These are phyloP conservation scores for Tremella yokohamensis DNA, from an alignment of 768 basidiomycete genomes.

Conservation along the genomic window DNA sequence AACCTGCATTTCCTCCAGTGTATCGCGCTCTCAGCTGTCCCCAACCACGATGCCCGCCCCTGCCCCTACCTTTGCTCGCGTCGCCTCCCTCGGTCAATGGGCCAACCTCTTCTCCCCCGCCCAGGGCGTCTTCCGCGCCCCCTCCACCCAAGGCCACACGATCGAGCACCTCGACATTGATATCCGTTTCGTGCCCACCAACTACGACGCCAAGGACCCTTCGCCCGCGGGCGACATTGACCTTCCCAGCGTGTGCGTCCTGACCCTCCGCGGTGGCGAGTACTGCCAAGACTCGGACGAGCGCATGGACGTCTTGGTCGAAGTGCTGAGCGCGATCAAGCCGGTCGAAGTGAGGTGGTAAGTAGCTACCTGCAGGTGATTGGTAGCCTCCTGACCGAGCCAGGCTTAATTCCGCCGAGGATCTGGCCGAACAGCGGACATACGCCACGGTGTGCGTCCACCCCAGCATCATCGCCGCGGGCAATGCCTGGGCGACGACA, in stretches of 20 bases:
- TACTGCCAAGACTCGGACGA: conserved; percentile 39
- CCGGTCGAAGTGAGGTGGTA: conserved; percentile 42
- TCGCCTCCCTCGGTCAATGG: conserved; percentile 38
- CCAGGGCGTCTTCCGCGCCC: conserved; percentile 30
- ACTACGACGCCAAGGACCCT: background rate
- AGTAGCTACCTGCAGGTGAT: conserved; percentile 7
- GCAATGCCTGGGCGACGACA: conserved; percentile 28
- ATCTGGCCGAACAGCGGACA: conserved; percentile 35
- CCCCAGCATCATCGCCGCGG: conserved; percentile 40
- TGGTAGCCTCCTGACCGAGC: background rate
- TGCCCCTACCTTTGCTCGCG: conserved; percentile 27
- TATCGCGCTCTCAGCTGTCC: too few relatives aligned
- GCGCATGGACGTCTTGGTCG: conserved; percentile 32
- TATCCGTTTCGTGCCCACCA: conserved; percentile 32
- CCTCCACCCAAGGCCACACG: conserved; percentile 23
- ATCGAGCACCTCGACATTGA: conserved; percentile 47
- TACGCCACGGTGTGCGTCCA: conserved; percentile 42
- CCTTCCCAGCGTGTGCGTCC: conserved; percentile 25
- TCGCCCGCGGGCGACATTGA: conserved; percentile 11
- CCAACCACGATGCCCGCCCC: conserved; percentile 6
- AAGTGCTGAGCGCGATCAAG: conserved; percentile 33
- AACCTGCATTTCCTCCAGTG: too few relatives aligned
- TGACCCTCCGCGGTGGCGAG: conserved; percentile 43
- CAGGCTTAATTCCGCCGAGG: conserved; percentile 37
- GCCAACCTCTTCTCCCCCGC: conserved; percentile 35